A percentile compares a stretch with the other conserved stretches of the same genome.
Conservation (phyloP, 352 stramenopile species). For the Albugo candida region DNA sequence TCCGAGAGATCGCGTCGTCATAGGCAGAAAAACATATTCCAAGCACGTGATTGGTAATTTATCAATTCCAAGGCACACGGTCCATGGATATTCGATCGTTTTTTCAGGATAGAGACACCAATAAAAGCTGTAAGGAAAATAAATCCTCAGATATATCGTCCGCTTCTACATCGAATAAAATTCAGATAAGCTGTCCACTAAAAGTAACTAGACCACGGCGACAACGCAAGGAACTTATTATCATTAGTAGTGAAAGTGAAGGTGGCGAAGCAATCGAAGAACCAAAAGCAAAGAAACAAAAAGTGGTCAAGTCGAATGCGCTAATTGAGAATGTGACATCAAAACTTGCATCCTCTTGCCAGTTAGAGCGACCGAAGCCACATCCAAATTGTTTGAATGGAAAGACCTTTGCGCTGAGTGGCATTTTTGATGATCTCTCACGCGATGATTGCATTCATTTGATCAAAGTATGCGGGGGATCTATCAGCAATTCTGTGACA, state of each 20-base stretch:
- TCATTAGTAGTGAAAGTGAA: constrained; percentile 15
- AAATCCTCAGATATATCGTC: constrained; percentile 4
- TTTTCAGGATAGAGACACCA: constrained; percentile 32
- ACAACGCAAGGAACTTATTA: constrained; percentile 9
- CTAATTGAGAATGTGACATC: too few relatives aligned
- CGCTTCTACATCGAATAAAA: constrained; percentile 2
- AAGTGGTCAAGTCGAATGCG: neutral
- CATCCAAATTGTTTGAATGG: constrained; percentile 29
- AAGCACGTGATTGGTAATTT: too few relatives aligned
- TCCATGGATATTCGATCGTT: constrained; percentile 76
- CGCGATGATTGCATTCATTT: constrained; percentile 52
- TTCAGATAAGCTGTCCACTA: neutral
- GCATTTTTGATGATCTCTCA: constrained; percentile 30
- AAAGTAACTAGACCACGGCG: neutral
- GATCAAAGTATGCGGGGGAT: constrained; percentile 58
- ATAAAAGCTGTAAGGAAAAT: neutral
- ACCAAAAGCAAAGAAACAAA: constrained; percentile 1
- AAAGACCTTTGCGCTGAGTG: constrained; percentile 59
- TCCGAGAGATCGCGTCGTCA: too few relatives aligned
- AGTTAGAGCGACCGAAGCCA: too few relatives aligned
- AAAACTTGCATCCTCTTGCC: too few relatives aligned
- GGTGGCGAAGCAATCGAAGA: constrained; percentile 11
- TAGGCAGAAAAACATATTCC: too few relatives aligned
- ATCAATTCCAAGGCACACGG: neutral
- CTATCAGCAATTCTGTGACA: constrained; percentile 36